These are phyloP conservation scores for Coniophora puteana DNA, from an alignment of 1,284 basidiomycete species.

Conservation along the genomic window DNA sequence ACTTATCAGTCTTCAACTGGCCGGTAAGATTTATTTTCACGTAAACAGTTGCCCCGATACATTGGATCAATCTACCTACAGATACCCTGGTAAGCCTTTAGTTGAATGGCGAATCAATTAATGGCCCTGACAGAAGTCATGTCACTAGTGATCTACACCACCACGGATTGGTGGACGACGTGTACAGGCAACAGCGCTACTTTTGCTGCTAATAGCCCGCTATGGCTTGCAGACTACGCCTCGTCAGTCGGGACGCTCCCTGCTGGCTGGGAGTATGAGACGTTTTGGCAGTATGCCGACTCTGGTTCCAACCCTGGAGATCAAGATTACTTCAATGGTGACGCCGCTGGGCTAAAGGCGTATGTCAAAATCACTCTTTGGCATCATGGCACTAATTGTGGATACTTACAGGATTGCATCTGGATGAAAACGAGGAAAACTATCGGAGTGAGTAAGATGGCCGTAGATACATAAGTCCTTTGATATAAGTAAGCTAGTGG, in stretches of 20 bases:
- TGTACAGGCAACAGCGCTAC: constrained; percentile 57
- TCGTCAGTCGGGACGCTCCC: constrained; percentile 48
- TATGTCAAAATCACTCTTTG: constrained; percentile 12
- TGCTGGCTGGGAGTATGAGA: constrained; percentile 50
- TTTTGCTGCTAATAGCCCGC: constrained; percentile 47
- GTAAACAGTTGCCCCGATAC: constrained; percentile 3
- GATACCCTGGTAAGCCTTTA: constrained; percentile 31
- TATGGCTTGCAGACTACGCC: constrained; percentile 57
- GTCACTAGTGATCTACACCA: constrained; percentile 55
- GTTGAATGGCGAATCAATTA: constrained; percentile 1
- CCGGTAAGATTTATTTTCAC: constrained; percentile 30
- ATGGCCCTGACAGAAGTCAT: neutral
- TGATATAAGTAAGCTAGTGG: too few relatives aligned
- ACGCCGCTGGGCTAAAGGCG: constrained; percentile 30
- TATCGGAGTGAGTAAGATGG: too few relatives aligned
- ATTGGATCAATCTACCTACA: constrained; percentile 10
- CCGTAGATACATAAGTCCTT: too few relatives aligned
- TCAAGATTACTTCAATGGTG: constrained; percentile 52
- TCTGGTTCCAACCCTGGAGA: constrained; percentile 52
- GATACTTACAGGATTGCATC: neutral
- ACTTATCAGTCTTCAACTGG: constrained; percentile 54
- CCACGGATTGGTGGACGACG: constrained; percentile 63
- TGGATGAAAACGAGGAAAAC: too few relatives aligned
- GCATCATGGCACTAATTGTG: constrained; percentile 18
- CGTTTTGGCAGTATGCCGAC: constrained; percentile 65